phyloP scores from a whole-genome alignment of 345 rosid species.

The Syzygium oleosum region DNA sequence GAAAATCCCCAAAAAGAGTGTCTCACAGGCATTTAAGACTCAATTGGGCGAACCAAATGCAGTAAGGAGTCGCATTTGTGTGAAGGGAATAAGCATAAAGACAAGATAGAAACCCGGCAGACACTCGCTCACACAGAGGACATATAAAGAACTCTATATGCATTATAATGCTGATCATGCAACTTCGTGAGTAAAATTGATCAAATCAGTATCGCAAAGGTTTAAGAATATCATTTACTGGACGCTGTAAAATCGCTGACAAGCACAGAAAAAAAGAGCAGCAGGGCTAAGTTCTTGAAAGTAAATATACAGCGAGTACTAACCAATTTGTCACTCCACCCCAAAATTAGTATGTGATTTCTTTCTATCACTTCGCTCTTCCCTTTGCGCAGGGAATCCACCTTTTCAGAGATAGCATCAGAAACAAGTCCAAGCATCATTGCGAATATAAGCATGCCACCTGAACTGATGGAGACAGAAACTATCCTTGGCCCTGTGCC shows the following conservation, averaged over 20 bases:
- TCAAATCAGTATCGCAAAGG: neutral
- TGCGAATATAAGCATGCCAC: constrained; percentile 90
- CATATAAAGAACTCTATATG: neutral
- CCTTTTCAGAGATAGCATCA: constrained; percentile 90
- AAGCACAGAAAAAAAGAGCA: neutral
- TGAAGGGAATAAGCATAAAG: neutral
- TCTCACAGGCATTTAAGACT: neutral
- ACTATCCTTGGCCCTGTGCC: constrained; percentile 79
- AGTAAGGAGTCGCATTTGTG: neutral
- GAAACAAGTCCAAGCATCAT: constrained; percentile 97
- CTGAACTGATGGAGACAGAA: constrained; percentile 82
- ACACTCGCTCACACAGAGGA: neutral
- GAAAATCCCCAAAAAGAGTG: neutral
- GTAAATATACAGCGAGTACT: neutral
- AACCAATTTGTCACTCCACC: constrained; percentile 98
- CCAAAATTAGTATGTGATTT: constrained; percentile 76
- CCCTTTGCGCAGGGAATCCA: constrained; percentile 85
- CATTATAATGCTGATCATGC: neutral
- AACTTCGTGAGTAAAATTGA: neutral
- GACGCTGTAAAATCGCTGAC: neutral
- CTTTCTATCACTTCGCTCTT: constrained; percentile 93
- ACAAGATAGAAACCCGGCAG: neutral
- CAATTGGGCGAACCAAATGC: neutral
- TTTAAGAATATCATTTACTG: neutral
- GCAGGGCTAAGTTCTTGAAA: neutral